Conservation (phyloP, 2,329 filamentous ascomycete genomes). For the Penicillium thymicola region DNA sequence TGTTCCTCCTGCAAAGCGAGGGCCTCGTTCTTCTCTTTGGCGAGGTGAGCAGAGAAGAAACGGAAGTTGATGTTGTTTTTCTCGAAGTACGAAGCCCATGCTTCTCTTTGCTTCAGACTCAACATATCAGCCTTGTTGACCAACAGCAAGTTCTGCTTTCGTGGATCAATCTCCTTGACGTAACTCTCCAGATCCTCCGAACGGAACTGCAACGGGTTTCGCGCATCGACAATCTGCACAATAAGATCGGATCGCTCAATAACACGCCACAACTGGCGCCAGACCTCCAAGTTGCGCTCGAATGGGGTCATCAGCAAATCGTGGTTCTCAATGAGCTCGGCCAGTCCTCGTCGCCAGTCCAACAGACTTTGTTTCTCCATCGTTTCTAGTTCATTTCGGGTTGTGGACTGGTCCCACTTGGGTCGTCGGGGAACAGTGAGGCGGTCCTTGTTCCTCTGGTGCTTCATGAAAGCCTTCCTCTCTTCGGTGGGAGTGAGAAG, state of each 20-base stretch:
- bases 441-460: constrained; percentile 71
- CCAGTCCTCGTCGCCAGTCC: constrained; percentile 83
- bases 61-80: constrained; percentile 79
- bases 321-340: constrained; percentile 88
- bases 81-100: constrained; percentile 85
- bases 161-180: constrained; percentile 84
- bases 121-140: constrained; percentile 99
- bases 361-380: constrained; percentile 77
- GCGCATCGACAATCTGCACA: constrained; percentile 96
- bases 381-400: constrained; percentile 73
- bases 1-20: constrained; percentile 52
- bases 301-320: constrained; percentile 97
- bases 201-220: constrained; percentile 90
- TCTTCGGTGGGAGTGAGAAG: constrained; percentile 83
- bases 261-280: constrained; percentile 96
- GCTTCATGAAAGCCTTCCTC: constrained; percentile 71
- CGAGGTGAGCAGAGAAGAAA: constrained; percentile 92
- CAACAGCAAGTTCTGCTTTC: constrained; percentile 85
- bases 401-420: constrained; percentile 82
- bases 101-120: constrained; percentile 74
- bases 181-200: constrained; percentile 91
- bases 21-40: constrained; percentile 82
- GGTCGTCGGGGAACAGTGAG: constrained; percentile 89
- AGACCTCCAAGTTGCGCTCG: constrained; percentile 94
- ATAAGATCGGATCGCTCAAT: constrained; percentile 94